Percentiles rank a stretch among this genome's conserved stretches.
Conservation (phyloP, 2,329 filamentous ascomycete genomes). For the Aspergillus brasiliensis region DNA sequence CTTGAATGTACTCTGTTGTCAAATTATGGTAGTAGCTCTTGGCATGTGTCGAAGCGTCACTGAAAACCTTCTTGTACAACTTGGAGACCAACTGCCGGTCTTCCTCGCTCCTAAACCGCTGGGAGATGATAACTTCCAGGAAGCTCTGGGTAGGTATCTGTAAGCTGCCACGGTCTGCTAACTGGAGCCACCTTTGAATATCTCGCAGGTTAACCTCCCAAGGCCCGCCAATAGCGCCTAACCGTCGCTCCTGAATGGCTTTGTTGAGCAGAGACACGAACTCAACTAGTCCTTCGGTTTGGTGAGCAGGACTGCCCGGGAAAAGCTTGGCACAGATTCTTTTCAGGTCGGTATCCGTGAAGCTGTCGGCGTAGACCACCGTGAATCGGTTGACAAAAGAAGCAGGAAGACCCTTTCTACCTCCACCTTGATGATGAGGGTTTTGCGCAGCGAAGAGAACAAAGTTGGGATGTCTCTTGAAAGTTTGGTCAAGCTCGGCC, state of each 20-base stretch:
- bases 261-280: constrained; percentile 82
- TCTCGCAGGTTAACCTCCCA: constrained; percentile 97
- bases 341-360: constrained; percentile 76
- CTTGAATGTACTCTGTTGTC: constrained; percentile 67
- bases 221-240: constrained; percentile 67
- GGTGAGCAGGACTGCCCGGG: constrained; percentile 60
- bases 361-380: constrained; percentile 93
- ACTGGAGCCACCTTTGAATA: constrained; percentile 80
- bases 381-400: constrained; percentile 99
- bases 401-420: constrained; percentile 87
- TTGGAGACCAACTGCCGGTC: constrained; percentile 68
- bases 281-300: constrained; percentile 68
- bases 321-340: constrained; percentile 81
- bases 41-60: constrained; percentile 43
- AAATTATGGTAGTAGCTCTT: constrained; percentile 72
- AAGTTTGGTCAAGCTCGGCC: constrained; percentile 91
- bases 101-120: constrained; percentile 74
- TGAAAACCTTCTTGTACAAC: constrained; percentile 69
- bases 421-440: constrained; percentile 94
- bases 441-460: constrained; percentile 97
- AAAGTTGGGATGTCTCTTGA: constrained; percentile 85
- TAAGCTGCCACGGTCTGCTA: constrained; percentile 64
- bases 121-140: constrained; percentile 77
- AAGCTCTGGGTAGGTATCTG: constrained; percentile 72
- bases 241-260: constrained; percentile 57